phyloP scores from a whole-genome alignment of 495 filamentous ascomycete species.

The Neurospora sp. region DNA sequence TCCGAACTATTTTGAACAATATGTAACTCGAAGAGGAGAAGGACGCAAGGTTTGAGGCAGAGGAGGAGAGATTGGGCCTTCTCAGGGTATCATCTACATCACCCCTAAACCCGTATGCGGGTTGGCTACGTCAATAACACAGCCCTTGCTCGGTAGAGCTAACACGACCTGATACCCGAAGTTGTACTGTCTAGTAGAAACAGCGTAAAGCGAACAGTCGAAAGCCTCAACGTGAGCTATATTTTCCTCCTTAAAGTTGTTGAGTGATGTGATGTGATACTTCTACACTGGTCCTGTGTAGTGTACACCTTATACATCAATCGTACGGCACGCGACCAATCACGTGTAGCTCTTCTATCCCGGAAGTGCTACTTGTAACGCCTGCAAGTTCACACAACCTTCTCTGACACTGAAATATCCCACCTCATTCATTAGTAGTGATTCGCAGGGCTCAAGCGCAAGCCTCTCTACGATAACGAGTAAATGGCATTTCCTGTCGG shows the following conservation, averaged over 20 bases:
- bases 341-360: background rate
- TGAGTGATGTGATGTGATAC: background rate
- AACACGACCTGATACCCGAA: background rate
- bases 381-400: background rate
- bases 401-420: background rate
- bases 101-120: background rate
- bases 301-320: background rate
- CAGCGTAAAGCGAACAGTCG: background rate
- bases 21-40: background rate
- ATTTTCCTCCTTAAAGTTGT: background rate
- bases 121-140: background rate
- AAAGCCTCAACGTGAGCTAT: background rate
- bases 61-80: background rate
- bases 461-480: background rate
- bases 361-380: background rate
- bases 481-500: background rate
- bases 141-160: background rate
- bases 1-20: background rate
- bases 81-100: background rate
- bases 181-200: background rate
- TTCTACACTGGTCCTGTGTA: background rate
- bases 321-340: background rate
- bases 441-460: background rate
- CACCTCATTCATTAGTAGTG: background rate
- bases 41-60: background rate